Evolutionary conservation across 169 alveolate species (phyloP), one percentile per base, ranked within the genome.

Genomic region (Eimeria acervulina): DNA sequence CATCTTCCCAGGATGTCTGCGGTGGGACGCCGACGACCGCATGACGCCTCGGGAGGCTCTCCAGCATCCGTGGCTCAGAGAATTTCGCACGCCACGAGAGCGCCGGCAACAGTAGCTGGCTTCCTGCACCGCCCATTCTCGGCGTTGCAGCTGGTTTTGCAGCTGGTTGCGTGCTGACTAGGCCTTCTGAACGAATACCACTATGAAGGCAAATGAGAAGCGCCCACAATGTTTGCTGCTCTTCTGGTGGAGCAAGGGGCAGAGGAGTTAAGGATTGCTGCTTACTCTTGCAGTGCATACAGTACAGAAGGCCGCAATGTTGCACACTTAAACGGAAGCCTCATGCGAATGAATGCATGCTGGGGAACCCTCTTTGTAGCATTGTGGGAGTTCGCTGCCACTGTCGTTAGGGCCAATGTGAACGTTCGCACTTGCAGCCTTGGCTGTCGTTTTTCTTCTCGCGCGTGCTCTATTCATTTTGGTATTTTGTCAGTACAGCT

Each of bases 21-120:
- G 95, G 36, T 98, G 99, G 99, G 98, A 98, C 92, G 98, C 99
- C 23, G 90, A 89, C 47, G 96, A 97, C 17, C 97, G 99, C 87
- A 90, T 98, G 96, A 97, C 98, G 26, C 99, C 99, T n/a, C 98
- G 97, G 61, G 98, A 98, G 72, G 99, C 98, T 6, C 95, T 98
- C 47, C 94, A 96, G 44, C 99, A 98, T 95, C 97, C 97, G 28
- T 98, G 99, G 98, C 97, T 98, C 33, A 76, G 97, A 19, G 98
- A 97, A 40, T 47, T 90, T 70, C 61, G 78, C 44, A 13, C 38
- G 31, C 38, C 70, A 66, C 78, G 95, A 7, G 70, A 72, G 90
- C 95, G 80, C 31, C 59, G 38, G 21, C 26, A 80, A 51, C 68
- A 80, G 89, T 51, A 80, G 89, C 66, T 44, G 68, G 40, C 36